These are phyloP conservation scores for Tylopilus sp. DNA, from an alignment of 768 basidiomycete genomes.

Conservation along the genomic window DNA sequence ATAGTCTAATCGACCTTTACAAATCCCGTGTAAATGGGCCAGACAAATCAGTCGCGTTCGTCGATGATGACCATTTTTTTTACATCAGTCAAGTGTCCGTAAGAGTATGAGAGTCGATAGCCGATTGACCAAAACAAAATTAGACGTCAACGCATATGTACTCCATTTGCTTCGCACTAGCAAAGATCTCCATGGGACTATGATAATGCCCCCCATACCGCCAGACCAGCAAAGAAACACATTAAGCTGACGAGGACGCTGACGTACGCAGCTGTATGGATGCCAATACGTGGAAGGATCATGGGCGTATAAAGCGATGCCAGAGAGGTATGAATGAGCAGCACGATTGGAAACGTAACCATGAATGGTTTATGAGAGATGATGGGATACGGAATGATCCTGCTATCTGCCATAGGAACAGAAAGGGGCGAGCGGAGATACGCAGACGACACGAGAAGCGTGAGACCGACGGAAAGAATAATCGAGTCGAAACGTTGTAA, in stretches of 20 bases:
- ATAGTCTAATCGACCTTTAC: neutral
- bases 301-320: conserved; percentile 63
- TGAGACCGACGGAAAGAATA: conserved; percentile 65
- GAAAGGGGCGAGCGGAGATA: conserved; percentile 57
- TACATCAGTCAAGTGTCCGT: neutral
- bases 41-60: neutral
- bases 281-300: conserved; percentile 67
- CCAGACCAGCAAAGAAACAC: conserved; percentile 69
- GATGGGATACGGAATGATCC: conserved; percentile 12
- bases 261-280: conserved; percentile 74
- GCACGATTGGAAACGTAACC: conserved; percentile 41
- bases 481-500: conserved; percentile 75
- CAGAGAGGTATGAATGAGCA: conserved; percentile 51
- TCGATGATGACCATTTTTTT: neutral
- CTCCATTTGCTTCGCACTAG: neutral
- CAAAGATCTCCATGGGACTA: conserved; percentile 16
- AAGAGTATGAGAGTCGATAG: conserved; percentile 4
- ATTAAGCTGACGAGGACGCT: conserved; percentile 64
- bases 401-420: conserved; percentile 18
- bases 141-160: neutral
- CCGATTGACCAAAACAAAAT: conserved; percentile 1
- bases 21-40: neutral
- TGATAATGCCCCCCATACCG: conserved; percentile 65
- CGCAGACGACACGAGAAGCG: conserved; percentile 47
- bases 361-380: conserved; percentile 35